Base-by-base conservation (phyloP, 2,329 filamentous ascomycete genomes). In the Verticillium isaacii region DNA sequence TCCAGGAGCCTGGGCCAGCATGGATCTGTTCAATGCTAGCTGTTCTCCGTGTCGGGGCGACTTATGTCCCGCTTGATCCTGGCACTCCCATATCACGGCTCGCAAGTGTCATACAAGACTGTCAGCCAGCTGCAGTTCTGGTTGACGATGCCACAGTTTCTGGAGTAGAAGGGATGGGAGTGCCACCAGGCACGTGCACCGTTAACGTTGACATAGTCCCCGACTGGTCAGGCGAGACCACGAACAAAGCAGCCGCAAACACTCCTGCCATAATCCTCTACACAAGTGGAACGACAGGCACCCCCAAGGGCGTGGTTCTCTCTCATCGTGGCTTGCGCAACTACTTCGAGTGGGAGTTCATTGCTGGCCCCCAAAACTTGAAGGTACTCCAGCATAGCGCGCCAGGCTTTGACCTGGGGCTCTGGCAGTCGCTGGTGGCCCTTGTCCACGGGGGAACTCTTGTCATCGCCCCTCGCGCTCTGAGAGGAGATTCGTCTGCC, bases 41-140 rank as follows among this genome's bases (percentile, higher is more conserved):
- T 7, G 76, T 81, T 50, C 64, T 73, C 60, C 68, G 71, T 0
- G 60, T 77, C 14, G 79, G 79, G 1, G 72, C 68, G 9, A 66
- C 73, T 1, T 78, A 77, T 45, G 68, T 79, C 5, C 77, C 77
- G 2, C 68, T 83, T 0, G 81, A 83, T 60, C 57, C 69, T 0
- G 62, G 67, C 1, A 71, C 68, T 11, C 67, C 71, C 1, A n/a
- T 68, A 0, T 19, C 68, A 7, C 70, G 79, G 2, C 71, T 79
- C 1, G 61, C 66, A 1, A 58, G 62, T 5, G 70, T 78, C 2
- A 69, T 70, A 36, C 34, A 14, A 14, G 4, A 50, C 41, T 50
- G 41, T 11, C 17, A 50, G 41, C 41, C 41, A n/a, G 3, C 17
- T 50, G 34, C 34, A 9, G 12, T 36, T 11, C 7, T 36, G 12